Base-by-base conservation (phyloP, 768 basidiomycete genomes). In the Lepiota subincarnata region DNA sequence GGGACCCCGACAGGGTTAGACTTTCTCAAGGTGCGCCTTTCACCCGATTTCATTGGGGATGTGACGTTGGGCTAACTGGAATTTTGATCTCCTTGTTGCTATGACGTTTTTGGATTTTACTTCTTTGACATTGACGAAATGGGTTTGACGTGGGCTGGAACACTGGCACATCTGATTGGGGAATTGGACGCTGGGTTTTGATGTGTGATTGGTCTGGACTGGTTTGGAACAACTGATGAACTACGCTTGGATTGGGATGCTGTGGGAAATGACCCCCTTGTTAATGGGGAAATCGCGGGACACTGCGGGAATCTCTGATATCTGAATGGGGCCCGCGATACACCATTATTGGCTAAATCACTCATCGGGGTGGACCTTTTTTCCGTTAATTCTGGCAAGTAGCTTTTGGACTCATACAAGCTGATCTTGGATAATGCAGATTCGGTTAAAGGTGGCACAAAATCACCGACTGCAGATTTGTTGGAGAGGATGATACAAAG, bases 401-500 rank as follows among this genome's bases (percentile, higher is more conserved):
- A 62, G 62, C 52, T 70, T 24, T 50, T 62, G 28, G 58, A 67
- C 26, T 59, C 65, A n/a, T 70, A 71, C 59, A 60, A 59, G 38
- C 59, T 62, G 52, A 62, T 74, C 54, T 60, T 72, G 2, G 70
- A 69, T 36, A 62, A 58, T 22, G 59, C 59, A 12, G 61, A 64
- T 39, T 46, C 51, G 14, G 37, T 66, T 12, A 53, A 39, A 16
- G 40, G 52, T 16, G 38, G 31, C 48, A 43, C 37, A 2, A 40
- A 50, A 51, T 50, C 53, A 12, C 57, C 65, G 13, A 59, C 63
- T 6, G 66, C 67, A 48, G 73, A 74, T 28, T 55, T 68, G 14
- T 58, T 77, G 51, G 73, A 73, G 24, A 62, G 66, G 38, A 76
- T 77, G 74, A 41, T 76, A 45, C 73, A 77, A 59, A 70, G 69